Evolutionary conservation across 164 flowering plant genomes (phyloP), one percentile per base, ranked within the genome.

Genomic region (Taxillus chinensis): DNA sequence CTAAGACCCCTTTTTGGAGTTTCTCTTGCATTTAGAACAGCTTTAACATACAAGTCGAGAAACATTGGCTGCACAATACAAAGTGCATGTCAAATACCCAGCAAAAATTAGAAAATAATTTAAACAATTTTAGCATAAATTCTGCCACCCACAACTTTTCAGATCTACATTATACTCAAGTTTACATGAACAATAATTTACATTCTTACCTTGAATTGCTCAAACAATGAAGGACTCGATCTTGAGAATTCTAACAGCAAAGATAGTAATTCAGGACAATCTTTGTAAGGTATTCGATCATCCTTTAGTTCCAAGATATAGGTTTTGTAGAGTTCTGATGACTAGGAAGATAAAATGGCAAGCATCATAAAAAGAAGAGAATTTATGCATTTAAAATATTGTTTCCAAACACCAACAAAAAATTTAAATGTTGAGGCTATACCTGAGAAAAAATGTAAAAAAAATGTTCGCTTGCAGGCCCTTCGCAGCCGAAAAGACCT

Each of bases 31-130:
- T 75, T 91, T 39, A 95, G 72, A 73, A 91, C 86, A 55, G 80
- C 75, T 70, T 82, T 86, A 40, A 85, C 82, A 80, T 87, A 95
- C 38, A 89, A 62, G 39, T 91, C 98, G 67, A 91, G 90, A 77
- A 87, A 87, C 46, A 78, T 59, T 58, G 85, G 80, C 99, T 95
- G 97, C 68, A 53, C 55, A 80, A 64, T 68, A 62, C 48, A 74
- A 59, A 15, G 64, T 13, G 53, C 5, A 41, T 43, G 46, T 6
- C 46, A 43, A 6, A 43, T n/a, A 6, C 53, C 8, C 16, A 55
- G 13, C 4, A 41, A 54, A 49, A 40, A 63, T 12, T 14, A 42
- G 17, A 8, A 48, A 50, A 66, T 6, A 48, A 60, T 45, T 16
- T 17, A 45, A 55, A 45, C 16, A 5, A 63, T 64, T 9, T 11